Conservation (phyloP, 257 asterid species). For the Fraxinus americana region DNA sequence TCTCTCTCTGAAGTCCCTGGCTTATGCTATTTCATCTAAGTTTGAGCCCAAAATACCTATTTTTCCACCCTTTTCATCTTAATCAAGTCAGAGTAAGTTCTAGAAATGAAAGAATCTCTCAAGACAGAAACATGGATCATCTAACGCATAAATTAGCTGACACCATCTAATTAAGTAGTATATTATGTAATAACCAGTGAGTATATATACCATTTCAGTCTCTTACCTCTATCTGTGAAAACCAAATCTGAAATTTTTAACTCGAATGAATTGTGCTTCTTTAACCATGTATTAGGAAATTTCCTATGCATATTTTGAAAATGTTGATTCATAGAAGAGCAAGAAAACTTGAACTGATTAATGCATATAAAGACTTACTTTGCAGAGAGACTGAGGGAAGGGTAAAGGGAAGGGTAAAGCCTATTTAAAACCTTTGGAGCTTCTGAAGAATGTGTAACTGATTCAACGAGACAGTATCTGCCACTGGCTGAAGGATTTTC, state of each 20-base stretch:
- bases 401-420: constrained; percentile 52
- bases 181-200: too few species aligned
- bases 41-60: not conserved
- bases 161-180: not conserved
- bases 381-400: constrained; percentile 45
- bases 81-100: not conserved
- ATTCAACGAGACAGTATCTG: constrained; percentile 51
- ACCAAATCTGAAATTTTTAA: not conserved
- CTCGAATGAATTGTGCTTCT: too few species aligned
- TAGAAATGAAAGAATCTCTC: not conserved
- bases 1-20: not conserved
- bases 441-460: constrained; percentile 36
- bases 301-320: too few species aligned
- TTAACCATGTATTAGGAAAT: too few species aligned
- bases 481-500: constrained; percentile 54
- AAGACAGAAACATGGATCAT: not conserved
- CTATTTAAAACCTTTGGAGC: constrained; percentile 37
- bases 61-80: not conserved
- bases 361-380: constrained; percentile 32
- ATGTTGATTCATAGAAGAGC: not conserved
- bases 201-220: not conserved
- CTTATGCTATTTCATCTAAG: not conserved
- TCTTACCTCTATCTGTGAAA: not conserved
- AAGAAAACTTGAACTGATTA: not conserved
- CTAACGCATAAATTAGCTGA: not conserved